A percentile compares a stretch with the other conserved stretches of the same genome.
Evolutionary conservation across 2,329 filamentous ascomycete genomes (phyloP).

Genomic region (Botrytis squamosa): DNA sequence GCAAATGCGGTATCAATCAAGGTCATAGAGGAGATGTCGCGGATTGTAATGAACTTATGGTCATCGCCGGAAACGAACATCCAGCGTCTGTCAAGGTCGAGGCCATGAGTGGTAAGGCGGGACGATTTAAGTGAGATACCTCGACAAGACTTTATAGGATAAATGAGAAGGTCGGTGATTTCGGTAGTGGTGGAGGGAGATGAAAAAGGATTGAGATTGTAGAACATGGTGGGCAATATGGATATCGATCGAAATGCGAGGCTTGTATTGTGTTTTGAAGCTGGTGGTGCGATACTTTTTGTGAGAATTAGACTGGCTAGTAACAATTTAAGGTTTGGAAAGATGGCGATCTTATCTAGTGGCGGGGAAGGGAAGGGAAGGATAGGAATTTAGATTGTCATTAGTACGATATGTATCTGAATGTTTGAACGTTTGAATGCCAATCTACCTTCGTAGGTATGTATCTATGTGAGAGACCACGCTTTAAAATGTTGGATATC

Average conservation of each 20-base stretch:
- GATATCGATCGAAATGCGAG: background rate
- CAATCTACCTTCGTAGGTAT: background rate
- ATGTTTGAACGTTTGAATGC: background rate
- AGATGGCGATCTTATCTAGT: background rate
- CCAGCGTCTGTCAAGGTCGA: conserved; percentile 63
- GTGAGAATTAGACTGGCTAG: background rate
- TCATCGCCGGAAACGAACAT: conserved; percentile 57
- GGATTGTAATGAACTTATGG: conserved; percentile 61
- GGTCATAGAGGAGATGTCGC: conserved; percentile 60
- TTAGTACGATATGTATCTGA: background rate
- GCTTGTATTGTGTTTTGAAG: background rate
- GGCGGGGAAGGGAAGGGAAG: background rate
- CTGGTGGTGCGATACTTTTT: background rate
- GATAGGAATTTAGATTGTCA: background rate
- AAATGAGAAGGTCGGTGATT: conserved; percentile 49
- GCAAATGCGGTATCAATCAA: conserved; percentile 45
- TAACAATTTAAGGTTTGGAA: background rate
- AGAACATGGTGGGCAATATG: background rate
- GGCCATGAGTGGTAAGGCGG: conserved; percentile 53
- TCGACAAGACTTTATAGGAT: conserved; percentile 66
- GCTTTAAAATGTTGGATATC: background rate
- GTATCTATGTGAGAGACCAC: background rate
- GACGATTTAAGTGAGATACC: conserved; percentile 55
- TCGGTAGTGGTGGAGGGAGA: conserved; percentile 23
- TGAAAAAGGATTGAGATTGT: conserved; percentile 26